Conservation (phyloP, 495 filamentous ascomycete species). For the Neurospora pannonica region DNA sequence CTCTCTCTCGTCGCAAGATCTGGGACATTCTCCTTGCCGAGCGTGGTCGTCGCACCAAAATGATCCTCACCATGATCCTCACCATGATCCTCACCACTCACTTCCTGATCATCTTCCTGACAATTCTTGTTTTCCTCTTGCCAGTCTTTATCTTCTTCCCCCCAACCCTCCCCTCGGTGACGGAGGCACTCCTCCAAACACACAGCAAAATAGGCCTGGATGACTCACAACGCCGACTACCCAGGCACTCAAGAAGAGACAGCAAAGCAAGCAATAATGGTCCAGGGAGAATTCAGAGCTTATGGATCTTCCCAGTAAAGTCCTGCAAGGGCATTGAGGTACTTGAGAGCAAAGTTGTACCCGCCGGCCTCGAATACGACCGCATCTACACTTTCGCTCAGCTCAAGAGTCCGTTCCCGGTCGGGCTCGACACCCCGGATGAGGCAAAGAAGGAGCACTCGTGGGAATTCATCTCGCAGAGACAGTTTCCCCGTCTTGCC, state of each 20-base stretch:
- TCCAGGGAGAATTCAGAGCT: constrained; percentile 52
- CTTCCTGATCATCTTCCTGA: constrained; percentile 51
- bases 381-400: constrained; percentile 78
- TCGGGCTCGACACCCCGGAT: constrained; percentile 24
- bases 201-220: constrained; percentile 30
- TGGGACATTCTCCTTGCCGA: constrained; percentile 84
- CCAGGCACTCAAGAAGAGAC: constrained; percentile 12
- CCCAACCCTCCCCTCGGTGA: constrained; percentile 32
- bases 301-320: constrained; percentile 86
- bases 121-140: constrained; percentile 37
- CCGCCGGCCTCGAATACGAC: constrained; percentile 71
- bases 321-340: constrained; percentile 77
- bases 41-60: constrained; percentile 64
- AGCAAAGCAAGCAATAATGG: constrained; percentile 18
- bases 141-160: constrained; percentile 39
- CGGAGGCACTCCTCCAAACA: constrained; percentile 39
- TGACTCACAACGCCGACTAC: constrained; percentile 30
- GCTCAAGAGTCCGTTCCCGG: constrained; percentile 45
- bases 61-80: constrained; percentile 76
- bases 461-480: constrained; percentile 77
- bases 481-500: constrained; percentile 62
- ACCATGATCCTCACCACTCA: constrained; percentile 84
- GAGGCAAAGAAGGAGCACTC: constrained; percentile 38
- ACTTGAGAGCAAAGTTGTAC: constrained; percentile 51
- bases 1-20: constrained; percentile 69